Evolutionary conservation across 768 basidiomycete species (phyloP), one percentile per base, ranked within the genome.

Genomic region (Calocybe gangraenosa): DNA sequence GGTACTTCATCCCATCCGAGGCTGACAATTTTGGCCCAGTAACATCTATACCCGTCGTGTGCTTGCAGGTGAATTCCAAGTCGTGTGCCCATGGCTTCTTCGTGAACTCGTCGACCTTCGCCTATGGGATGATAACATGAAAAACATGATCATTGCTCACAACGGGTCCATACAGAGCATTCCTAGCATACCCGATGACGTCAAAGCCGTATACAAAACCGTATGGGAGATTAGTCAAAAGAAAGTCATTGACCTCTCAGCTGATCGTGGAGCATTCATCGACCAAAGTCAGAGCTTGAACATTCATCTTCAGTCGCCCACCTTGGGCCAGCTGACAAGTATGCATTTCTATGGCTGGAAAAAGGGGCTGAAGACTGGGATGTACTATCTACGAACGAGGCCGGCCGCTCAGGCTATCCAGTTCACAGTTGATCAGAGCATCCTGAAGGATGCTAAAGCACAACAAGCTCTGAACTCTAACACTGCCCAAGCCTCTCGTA

Each of bases 261-360:
- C 96, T n/a, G 96, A 99, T 64, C 92, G 96, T 49, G 95, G 94
- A 31, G 92, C 96, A 1, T 99, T 84, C 73, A 96, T 98, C 66
- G 95, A 92, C 69, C 95, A 99, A 66, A 85, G 82, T 54, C 95
- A 98, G 69, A 87, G 84, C 50, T 70, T 99, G 63, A 98, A 98
- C 65, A 79, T 99, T 46, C 95, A 97, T 63, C 67, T 99, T 38
- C 83, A 89, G 61, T 73, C 85, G 31, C 95, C 95, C 22, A 92
- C 92, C 2, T 72, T 84, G 47, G 91, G 91, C 7, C 95, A 99
- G 65, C 73, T 99, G 51, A 94, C 92, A 31, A 88, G 85, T 50
- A 93, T 93, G 92, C 92, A 94, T 66, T 95, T 94, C 74, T 97
- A 97, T 62, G 96, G 93, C n/a, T 98, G 96, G 96, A 95, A 95